Evolutionary conservation across 441 rosid species (phyloP), one percentile per base, ranked within the genome.

Genomic region (Corymbia citriodora): DNA sequence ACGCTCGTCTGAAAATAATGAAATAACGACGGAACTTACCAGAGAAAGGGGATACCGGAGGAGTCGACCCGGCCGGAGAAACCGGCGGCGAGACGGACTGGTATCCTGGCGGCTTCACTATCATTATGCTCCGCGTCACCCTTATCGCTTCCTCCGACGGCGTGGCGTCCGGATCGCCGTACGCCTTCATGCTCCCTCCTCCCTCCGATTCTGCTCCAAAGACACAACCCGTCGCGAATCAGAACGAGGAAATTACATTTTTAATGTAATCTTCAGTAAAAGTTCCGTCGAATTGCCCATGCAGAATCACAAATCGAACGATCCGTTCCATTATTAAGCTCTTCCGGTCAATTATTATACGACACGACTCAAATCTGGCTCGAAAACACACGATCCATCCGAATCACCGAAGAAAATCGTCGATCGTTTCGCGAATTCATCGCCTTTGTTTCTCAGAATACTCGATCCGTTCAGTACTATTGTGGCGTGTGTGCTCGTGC

Each of bases 61-160:
- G 93, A 10, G 98, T 95, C 57, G 98, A 96, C 17, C 97, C 97
- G 79, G 97, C 98, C 0, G 99, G 99, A 8, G 99, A 98, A 18
- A 91, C 95, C 88, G 98, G 98, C 18, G 99, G 98, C 79, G 99
- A 95, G 53, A 95, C 94, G 74, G 89, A 85, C 93, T 93, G 97
- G 89, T 93, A 94, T 1, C 97, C 99, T 1, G 99, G 97, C 72
- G 99, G 98, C 87, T 95, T 98, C 45, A 98, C 93, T 86, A 98
- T 98, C 96, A 95, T 98, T 91, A 98, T 98, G 90, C 96, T 95
- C 15, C 97, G 93, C 61, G 99, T 96, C 89, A 98, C 99, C 93
- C 89, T 97, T 90, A 89, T 90, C 33, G 91, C 88, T 50, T 92
- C 97, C 92, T 89, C 93, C 85, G 95, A 10, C 81, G 93, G 85